Evolutionary conservation across 371 early-diverging fungal species (phyloP), one percentile per base, ranked within the genome.

Genomic region (Actinomucor elegans): DNA sequence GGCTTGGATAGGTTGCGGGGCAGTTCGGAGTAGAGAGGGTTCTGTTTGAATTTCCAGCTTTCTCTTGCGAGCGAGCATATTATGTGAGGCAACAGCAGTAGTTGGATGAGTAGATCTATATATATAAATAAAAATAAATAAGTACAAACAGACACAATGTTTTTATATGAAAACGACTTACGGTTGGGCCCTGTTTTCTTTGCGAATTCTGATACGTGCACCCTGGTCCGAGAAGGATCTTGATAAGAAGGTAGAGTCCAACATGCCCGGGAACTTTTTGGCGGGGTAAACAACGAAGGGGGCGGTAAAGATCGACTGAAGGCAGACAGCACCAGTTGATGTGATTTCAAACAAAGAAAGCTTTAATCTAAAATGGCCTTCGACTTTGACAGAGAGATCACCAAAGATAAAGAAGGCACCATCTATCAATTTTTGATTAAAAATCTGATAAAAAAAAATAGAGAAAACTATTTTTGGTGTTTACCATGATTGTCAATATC

Each of bases 331-430:
- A 23, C 73, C 71, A 3, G 61, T 51, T 7, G 61, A 59, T 18
- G 86, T 80, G 27, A 93, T 88, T 68, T 94, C 92, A 70, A 90
- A 95, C 28, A 97, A 69, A 5, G 90, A 86, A 59, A 97, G 90
- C 58, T 92, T 93, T 17, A 98, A 71, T 12, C 94, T 79, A 62
- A 90, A 97, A 11, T 69, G 60, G 14, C 98, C 98, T 62, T 97
- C 95, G 54, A 88, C 83, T 42, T 94, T 81, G 29, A 94, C 91
- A 24, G 92, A 91, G 27, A 98, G 69, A 53, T 98, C 98, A 11
- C 94, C 93, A 71, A 97, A 96, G 20, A 96, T 91, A 77, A 96
- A 97, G 60, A 93, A 96, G 9, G 90, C 95, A 24, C 94, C 94
- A 37, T 94, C 93, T 77, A 44, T 15, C 40, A 36, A 31, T n/a